phyloP scores from a whole-genome alignment of 805 yeast species.

The Ogataea dorogensis region DNA sequence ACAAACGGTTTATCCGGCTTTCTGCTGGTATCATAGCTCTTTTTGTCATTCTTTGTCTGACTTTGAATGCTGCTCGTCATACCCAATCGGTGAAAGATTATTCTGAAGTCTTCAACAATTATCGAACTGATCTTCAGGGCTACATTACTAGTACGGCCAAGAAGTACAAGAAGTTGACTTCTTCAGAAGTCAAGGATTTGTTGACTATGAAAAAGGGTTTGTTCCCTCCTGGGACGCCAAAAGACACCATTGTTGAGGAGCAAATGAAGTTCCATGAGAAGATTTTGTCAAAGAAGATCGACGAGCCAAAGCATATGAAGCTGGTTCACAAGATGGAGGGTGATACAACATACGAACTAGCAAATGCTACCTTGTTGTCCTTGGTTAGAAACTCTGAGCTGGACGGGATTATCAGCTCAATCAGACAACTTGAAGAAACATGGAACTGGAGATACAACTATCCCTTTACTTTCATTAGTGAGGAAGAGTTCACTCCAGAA shows the following conservation, averaged over 20 bases:
- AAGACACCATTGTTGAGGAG: constrained; percentile 32
- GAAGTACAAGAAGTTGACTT: constrained; percentile 8
- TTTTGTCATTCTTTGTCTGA: constrained; percentile 9
- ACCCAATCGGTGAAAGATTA: constrained; percentile 14
- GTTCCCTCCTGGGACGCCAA: constrained; percentile 18
- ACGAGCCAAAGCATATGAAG: constrained; percentile 45
- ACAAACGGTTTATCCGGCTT: constrained; percentile 21
- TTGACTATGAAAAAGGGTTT: constrained; percentile 15
- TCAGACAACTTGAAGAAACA: constrained; percentile 55
- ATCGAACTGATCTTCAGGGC: constrained; percentile 15
- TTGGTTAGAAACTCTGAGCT: constrained; percentile 68
- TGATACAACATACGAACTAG: constrained; percentile 31
- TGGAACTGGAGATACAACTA: constrained; percentile 68
- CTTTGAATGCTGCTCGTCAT: constrained; percentile 14
- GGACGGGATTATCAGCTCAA: constrained; percentile 46
- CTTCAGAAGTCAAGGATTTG: constrained; percentile 16
- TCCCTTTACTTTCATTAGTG: constrained; percentile 77
- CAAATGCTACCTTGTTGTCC: constrained; percentile 69
- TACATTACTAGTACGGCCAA: constrained; percentile 7
- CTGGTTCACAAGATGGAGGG: constrained; percentile 23
- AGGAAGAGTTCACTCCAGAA: constrained; percentile 56
- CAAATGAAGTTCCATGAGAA: constrained; percentile 41
- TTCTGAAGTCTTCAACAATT: constrained; percentile 11
- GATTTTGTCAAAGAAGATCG: constrained; percentile 36
- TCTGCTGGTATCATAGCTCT: constrained; percentile 15